Conservation (phyloP, 345 rosid genomes). For the Lepidium africanum region DNA sequence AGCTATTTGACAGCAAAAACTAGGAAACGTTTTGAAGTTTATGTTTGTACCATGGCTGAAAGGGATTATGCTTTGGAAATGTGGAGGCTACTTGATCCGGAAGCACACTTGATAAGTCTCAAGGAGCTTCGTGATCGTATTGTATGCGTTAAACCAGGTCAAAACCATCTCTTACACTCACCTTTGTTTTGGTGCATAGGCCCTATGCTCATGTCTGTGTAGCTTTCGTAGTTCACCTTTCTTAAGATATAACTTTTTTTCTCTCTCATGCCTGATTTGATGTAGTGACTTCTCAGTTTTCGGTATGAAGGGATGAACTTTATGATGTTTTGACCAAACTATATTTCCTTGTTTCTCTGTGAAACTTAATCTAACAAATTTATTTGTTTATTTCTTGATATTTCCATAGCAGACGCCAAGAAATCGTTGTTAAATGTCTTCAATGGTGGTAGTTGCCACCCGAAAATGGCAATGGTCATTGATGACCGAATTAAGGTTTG, state of each 20-base stretch:
- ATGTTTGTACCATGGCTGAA: constrained; percentile 99
- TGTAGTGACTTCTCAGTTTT: constrained; percentile 11
- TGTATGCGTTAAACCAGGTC: constrained; percentile 93
- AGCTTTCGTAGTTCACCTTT: background rate
- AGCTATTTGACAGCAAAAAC: constrained; percentile 89
- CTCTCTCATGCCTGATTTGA: constrained; percentile 1
- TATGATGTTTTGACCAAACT: background rate
- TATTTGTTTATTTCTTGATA: constrained; percentile 10
- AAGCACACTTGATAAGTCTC: constrained; percentile 60
- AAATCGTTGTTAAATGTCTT: constrained; percentile 85
- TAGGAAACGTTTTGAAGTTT: constrained; percentile 95
- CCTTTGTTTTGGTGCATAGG: background rate
- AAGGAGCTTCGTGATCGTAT: constrained; percentile 75
- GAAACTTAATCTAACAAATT: background rate
- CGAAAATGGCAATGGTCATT: constrained; percentile 98
- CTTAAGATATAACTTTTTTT: background rate
- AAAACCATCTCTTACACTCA: constrained; percentile 12
- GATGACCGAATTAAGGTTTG: constrained; percentile 96
- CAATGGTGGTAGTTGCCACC: constrained; percentile 83
- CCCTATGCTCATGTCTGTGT: background rate
- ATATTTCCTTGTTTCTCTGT: background rate
- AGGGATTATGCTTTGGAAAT: constrained; percentile 98
- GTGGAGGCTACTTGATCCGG: constrained; percentile 99
- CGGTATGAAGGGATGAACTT: background rate
- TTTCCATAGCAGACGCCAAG: constrained; percentile 49